Percentiles rank a stretch among this genome's conserved stretches.
Evolutionary conservation across 2,329 filamentous ascomycete genomes (phyloP).

Genomic region (Xylaria sp.): DNA sequence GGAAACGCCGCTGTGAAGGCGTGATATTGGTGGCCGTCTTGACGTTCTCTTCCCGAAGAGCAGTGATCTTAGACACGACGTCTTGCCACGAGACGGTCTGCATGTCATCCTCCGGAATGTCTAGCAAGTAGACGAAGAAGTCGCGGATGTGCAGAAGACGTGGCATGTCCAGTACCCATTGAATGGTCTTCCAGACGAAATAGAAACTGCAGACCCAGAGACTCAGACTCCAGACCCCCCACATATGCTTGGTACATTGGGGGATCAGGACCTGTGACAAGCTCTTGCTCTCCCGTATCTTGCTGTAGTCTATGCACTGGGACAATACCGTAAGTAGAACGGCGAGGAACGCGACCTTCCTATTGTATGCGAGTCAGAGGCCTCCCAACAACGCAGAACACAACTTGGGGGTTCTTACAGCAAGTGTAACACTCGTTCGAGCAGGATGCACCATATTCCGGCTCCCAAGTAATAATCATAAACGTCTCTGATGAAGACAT

Average conservation of each 20-base stretch:
- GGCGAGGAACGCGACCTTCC: conserved; percentile 81
- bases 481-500: conserved; percentile 81
- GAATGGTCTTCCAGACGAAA: conserved; percentile 79
- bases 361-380: conserved; percentile 39
- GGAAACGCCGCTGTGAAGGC: conserved; percentile 52
- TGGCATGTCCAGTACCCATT: conserved; percentile 72
- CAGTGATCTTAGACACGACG: conserved; percentile 83
- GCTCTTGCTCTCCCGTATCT: conserved; percentile 66
- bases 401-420: conserved; percentile 56
- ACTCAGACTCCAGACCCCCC: conserved; percentile 72
- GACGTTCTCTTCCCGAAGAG: conserved; percentile 82
- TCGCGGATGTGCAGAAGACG: conserved; percentile 77
- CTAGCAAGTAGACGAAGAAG: conserved; percentile 81
- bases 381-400: conserved; percentile 2
- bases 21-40: conserved; percentile 67
- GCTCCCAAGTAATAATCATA: conserved; percentile 85
- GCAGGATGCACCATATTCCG: conserved; percentile 82
- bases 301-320: conserved; percentile 82
- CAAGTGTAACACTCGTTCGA: conserved; percentile 72
- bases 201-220: conserved; percentile 86
- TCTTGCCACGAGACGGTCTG: conserved; percentile 95
- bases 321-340: conserved; percentile 80
- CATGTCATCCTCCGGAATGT: conserved; percentile 81
- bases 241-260: conserved; percentile 77
- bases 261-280: conserved; percentile 62